phyloP scores from a whole-genome alignment of 306 rosid genomes.

The Hippophae gyantsensis region DNA sequence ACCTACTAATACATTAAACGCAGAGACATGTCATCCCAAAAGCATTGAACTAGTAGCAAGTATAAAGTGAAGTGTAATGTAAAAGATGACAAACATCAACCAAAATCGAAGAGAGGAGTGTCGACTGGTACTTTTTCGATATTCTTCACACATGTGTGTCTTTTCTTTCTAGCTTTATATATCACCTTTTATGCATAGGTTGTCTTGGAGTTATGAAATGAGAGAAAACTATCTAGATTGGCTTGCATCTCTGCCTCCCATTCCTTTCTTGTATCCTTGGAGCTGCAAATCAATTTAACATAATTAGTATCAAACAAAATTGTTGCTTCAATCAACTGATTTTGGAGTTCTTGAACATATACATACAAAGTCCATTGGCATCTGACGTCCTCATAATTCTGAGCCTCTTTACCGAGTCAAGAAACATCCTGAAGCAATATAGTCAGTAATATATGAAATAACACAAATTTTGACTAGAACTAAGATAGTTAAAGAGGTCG shows the following conservation, averaged over 20 bases:
- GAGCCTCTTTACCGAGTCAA: slow-evolving; percentile 69
- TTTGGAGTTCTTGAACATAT: slow-evolving; percentile 12
- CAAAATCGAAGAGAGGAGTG: slow-evolving; percentile 23
- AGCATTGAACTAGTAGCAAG: slow-evolving; percentile 13
- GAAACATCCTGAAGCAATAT: slow-evolving; percentile 56
- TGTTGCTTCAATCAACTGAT: slow-evolving; percentile 5
- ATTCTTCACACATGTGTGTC: slow-evolving; percentile 30
- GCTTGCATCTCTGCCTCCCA: slow-evolving; percentile 44
- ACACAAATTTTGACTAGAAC: background rate
- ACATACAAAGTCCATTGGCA: slow-evolving; percentile 69
- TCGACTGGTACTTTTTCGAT: slow-evolving; percentile 25
- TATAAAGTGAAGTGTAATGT: slow-evolving; percentile 12
- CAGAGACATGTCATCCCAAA: too few species aligned
- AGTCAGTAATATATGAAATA: background rate
- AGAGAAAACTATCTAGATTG: slow-evolving; percentile 25
- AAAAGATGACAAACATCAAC: slow-evolving; percentile 22
- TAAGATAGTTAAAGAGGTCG: too few species aligned
- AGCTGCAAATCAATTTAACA: slow-evolving; percentile 41
- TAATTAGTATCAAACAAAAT: background rate
- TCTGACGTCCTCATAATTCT: slow-evolving; percentile 80
- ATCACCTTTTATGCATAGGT: slow-evolving; percentile 22
- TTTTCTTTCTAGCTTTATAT: slow-evolving; percentile 17
- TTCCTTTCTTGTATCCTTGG: slow-evolving; percentile 58
- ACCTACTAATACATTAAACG: slow-evolving; percentile 3
- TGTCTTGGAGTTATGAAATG: slow-evolving; percentile 12